These are phyloP conservation scores for Persicaria maculosa DNA, from an alignment of 148 eudicot species.

Conservation along the genomic window DNA sequence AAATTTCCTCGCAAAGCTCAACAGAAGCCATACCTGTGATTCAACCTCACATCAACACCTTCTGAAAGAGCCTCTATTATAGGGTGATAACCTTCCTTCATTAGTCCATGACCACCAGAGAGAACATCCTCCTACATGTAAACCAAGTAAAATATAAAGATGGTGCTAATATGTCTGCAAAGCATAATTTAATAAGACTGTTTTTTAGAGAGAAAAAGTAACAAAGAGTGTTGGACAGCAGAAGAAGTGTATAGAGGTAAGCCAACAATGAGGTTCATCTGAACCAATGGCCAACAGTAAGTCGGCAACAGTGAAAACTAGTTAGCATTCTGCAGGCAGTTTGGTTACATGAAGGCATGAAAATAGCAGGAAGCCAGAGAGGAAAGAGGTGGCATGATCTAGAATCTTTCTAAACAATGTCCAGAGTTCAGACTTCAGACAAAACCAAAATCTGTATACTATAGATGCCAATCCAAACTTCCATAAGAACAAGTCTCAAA, in stretches of 20 bases:
- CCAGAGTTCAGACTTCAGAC: background rate
- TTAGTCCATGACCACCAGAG: slow-evolving; percentile 94
- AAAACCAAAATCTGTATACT: background rate
- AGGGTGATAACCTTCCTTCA: slow-evolving; percentile 93
- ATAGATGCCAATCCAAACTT: background rate
- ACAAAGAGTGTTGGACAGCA: background rate
- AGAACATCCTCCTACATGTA: slow-evolving; percentile 87
- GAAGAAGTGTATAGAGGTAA: background rate
- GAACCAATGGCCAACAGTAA: background rate
- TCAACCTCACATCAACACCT: slow-evolving; percentile 69
- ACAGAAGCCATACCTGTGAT: slow-evolving; percentile 53
- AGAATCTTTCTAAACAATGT: background rate
- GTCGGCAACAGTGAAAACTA: background rate
- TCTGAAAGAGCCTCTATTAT: slow-evolving; percentile 73
- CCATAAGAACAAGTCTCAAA: background rate
- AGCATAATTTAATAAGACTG: background rate
- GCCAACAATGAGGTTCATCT: background rate
- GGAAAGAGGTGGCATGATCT: background rate
- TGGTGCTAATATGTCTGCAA: background rate
- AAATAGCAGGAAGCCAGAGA: background rate
- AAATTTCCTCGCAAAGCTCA: background rate
- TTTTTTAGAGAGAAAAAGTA: background rate
- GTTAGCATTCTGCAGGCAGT: background rate
- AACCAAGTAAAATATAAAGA: background rate
- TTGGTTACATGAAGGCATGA: background rate